phyloP scores from a whole-genome alignment of 2,329 filamentous ascomycete species.

The Pezizomycotina sp. region DNA sequence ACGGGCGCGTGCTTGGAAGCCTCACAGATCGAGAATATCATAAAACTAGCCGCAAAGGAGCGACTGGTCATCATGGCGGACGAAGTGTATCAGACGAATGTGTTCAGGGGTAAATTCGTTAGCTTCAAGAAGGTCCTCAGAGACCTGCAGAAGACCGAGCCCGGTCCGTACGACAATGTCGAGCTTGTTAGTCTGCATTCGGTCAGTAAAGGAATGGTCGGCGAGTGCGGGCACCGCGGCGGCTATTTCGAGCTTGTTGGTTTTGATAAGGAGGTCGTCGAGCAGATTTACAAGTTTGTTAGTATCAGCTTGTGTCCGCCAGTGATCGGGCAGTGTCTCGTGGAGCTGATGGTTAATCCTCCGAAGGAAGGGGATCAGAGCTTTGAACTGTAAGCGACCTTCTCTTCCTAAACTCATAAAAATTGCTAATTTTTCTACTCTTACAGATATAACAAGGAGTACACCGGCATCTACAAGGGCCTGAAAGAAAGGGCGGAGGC shows the following conservation, averaged over 20 bases:
- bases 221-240: conserved; percentile 92
- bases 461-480: conserved; percentile 62
- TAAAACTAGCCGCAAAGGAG: conserved; percentile 72
- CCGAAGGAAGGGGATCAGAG: conserved; percentile 69
- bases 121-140: conserved; percentile 87
- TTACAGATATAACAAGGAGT: conserved; percentile 61
- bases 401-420: conserved; percentile 1
- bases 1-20: conserved; percentile 73
- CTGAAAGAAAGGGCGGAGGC: conserved; percentile 66
- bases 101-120: conserved; percentile 85
- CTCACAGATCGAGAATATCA: conserved; percentile 64
- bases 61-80: conserved; percentile 82
- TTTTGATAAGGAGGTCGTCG: conserved; percentile 70
- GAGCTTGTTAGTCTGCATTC: conserved; percentile 88
- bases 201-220: conserved; percentile 95
- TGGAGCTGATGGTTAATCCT: conserved; percentile 97
- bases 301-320: conserved; percentile 93
- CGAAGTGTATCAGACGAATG: conserved; percentile 98
- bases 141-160: conserved; percentile 56
- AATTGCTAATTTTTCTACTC: conserved; percentile 1
- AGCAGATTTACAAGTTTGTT: conserved; percentile 96
- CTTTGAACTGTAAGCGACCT: conserved; percentile 40
- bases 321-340: conserved; percentile 86
- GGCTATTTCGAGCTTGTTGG: conserved; percentile 94
- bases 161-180: conserved; percentile 63